phyloP scores from a whole-genome alignment of 225 moss, liverwort and hornwort genomes.

The Pleurozium schreberi region DNA sequence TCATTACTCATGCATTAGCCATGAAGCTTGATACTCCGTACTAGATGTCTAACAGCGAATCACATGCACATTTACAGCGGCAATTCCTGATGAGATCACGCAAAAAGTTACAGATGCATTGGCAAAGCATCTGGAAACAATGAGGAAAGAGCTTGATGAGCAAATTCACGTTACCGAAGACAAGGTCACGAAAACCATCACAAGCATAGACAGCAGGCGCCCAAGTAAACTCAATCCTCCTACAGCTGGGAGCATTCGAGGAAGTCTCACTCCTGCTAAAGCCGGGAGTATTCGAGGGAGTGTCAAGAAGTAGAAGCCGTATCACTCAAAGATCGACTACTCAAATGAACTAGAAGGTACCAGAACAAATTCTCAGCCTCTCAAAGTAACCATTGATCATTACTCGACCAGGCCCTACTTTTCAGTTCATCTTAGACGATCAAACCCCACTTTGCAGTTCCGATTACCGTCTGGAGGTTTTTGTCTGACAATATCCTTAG shows the following conservation, averaged over 20 bases:
- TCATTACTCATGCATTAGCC: neutral
- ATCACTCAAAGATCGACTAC: neutral
- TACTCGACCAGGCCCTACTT: neutral
- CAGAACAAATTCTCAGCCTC: neutral
- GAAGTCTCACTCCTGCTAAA: neutral
- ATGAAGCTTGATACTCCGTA: neutral
- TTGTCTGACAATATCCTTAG: neutral
- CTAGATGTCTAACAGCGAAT: neutral
- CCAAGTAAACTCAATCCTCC: constrained; percentile 11
- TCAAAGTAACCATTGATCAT: neutral
- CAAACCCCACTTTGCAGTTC: neutral
- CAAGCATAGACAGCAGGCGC: constrained; percentile 17
- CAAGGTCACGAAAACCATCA: constrained; percentile 43
- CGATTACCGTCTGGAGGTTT: neutral
- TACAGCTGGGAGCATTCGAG: neutral
- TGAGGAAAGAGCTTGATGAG: constrained; percentile 67
- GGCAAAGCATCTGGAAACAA: constrained; percentile 46
- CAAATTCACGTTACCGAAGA: constrained; percentile 64
- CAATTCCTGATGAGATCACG: constrained; percentile 70
- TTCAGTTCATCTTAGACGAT: neutral
- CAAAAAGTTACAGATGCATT: constrained; percentile 61
- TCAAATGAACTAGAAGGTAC: neutral
- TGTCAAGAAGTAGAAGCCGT: neutral
- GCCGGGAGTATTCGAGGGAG: neutral
- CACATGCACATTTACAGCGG: constrained; percentile 27